Base-by-base conservation (phyloP, 2,329 filamentous ascomycete species). In the Claviceps citrina region DNA sequence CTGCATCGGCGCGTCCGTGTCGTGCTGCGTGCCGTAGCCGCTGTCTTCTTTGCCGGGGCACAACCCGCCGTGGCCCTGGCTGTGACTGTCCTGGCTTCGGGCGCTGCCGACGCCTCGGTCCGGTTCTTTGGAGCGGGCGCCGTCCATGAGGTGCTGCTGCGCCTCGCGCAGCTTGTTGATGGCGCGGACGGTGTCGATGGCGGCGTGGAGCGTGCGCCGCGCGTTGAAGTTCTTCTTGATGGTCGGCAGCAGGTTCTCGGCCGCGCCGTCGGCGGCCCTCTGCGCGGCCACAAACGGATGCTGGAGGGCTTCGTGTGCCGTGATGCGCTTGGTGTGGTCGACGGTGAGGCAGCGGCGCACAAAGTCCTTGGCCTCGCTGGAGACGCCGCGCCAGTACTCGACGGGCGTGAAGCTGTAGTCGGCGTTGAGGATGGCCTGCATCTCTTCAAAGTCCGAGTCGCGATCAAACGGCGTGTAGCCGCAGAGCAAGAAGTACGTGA, bases 401-500 rank as follows among this genome's bases (percentile, higher is more conserved):
- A 84, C 65, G 1, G 91, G 91, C 4, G 84, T 89, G 62, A 96
- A 98, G 55, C 78, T 83, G 68, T 96, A 98, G 65, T 96, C 89
- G 44, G 91, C 91, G 46, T 86, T 83, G 42, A 96, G 76, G 56
- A 98, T 98, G 51, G 91, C 91, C 66, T 96, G 89, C 89, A 98
- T 96, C 66, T 98, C 91, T 66, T 98, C 91, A 54, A 96, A 79
- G 62, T 98, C 94, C 51, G 79, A 89, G 61, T 96, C 91, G 41
- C 91, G 82, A 63, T 98, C 91, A 59, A 98, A 98, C 10, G 91
- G 91, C 1, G 91, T 98, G 65, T 96, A 96, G 43, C 91, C 91
- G 62, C 91, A 96, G 38, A 98, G 78, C 24, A 98, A 69, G 66
- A 98, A 98, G 67, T 96, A 98, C 25, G 91, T 96, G 56, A 98